Evolutionary conservation across 192 early-diverging fungal genomes (phyloP), one percentile per base, ranked within the genome.

Genomic region (Gamsiella multidivaricata): DNA sequence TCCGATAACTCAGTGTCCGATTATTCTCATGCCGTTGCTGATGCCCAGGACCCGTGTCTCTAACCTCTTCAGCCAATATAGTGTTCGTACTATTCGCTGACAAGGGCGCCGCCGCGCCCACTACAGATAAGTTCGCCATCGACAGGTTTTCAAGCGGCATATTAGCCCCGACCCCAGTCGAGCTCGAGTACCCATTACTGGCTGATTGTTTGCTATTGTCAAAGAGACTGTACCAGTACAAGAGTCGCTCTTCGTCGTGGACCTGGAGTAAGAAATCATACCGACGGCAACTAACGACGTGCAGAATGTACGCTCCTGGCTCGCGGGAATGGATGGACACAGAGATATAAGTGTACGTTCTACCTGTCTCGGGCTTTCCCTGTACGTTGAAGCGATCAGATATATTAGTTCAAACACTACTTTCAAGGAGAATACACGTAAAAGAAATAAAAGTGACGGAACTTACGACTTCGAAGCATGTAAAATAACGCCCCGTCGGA

Each of bases 401-500:
- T 7, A 66, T 1, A 18, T 3, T 15, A 12, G 2, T 37, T 41
- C 2, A 52, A 36, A 36, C n/a, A n/a, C n/a, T n/a, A n/a, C n/a
- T n/a, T n/a, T n/a, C n/a, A 53, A 53, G 10, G 20, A 5, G 26
- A 18, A 29, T 51, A 25, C 4, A 52, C 26, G 0, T 32, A 3
- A 23, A 55, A 34, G 28, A 37, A 46, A 26, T 15, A 58, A 36
- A 31, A 49, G 32, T 26, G 8, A 23, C 7, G 26, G n/a, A n/a
- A 61, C 64, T 68, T 78, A 78, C 74, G 11, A 63, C 8, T 36
- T 78, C 74, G 81, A 86, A 82, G 47, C 68, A 73, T 15, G 85
- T 82, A 46, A 86, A 84, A 53, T 86, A 84, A 4, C 70, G 70
- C 3, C 78, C 70, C 32, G 67, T 53, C 5, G 85, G 85, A 54